Evolutionary conservation across 257 asterid species (phyloP).

Genomic region (Solanum paucissectum): DNA sequence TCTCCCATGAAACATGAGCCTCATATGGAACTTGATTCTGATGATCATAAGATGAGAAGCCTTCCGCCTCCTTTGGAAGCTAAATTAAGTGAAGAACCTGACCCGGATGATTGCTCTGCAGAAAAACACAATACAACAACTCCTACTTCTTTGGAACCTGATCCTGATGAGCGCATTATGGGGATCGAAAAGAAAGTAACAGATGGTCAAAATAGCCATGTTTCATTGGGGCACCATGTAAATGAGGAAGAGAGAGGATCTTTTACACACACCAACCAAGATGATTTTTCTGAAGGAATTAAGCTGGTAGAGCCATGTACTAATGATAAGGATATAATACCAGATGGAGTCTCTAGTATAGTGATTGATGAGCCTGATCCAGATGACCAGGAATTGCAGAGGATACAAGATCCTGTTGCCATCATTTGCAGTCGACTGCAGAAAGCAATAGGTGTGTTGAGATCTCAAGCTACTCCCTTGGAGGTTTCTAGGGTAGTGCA

Average conservation of each 20-base stretch:
- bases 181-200: background rate
- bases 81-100: slow-evolving; percentile 16
- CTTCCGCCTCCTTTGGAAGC: slow-evolving; percentile 6
- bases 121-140: slow-evolving; percentile 2
- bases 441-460: slow-evolving; percentile 50
- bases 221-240: background rate
- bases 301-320: slow-evolving; percentile 21
- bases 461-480: slow-evolving; percentile 42
- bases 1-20: slow-evolving; percentile 22
- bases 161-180: slow-evolving; percentile 8
- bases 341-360: background rate
- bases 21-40: slow-evolving; percentile 9
- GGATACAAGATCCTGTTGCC: slow-evolving; percentile 80
- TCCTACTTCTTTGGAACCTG: slow-evolving; percentile 15
- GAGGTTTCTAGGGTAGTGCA: slow-evolving; percentile 34
- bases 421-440: slow-evolving; percentile 51
- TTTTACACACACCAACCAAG: slow-evolving; percentile 10
- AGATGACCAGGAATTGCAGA: slow-evolving; percentile 56
- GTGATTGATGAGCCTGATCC: slow-evolving; percentile 34
- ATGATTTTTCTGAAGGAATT: slow-evolving; percentile 13
- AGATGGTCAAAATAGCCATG: slow-evolving; percentile 1
- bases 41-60: slow-evolving; percentile 2
- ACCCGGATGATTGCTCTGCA: slow-evolving; percentile 6
- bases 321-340: slow-evolving; percentile 3
- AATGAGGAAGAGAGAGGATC: background rate